Conservation (phyloP, 1,284 basidiomycete genomes). For the Naganishia sp. region DNA sequence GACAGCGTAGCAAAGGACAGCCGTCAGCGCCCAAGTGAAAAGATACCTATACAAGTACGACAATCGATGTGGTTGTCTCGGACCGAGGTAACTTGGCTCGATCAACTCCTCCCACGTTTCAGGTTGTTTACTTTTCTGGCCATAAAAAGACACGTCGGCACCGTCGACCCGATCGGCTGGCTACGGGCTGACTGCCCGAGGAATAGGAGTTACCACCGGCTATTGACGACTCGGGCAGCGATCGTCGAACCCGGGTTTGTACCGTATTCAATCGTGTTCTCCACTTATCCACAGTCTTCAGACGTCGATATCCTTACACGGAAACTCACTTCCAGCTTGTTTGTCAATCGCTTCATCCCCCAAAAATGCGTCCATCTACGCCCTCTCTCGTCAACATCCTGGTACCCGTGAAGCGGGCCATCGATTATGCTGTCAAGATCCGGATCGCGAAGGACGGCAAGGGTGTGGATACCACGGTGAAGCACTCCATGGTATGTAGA, state of each 20-base stretch:
- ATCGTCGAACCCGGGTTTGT: neutral
- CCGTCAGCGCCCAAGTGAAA: neutral
- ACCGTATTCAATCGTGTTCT: neutral
- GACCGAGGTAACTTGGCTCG: neutral
- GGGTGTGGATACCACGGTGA: constrained; percentile 89
- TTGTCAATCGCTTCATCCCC: neutral
- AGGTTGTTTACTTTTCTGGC: constrained; percentile 17
- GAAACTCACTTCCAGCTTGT: neutral
- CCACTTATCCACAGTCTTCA: neutral
- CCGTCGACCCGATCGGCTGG: constrained; percentile 12
- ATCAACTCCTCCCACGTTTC: constrained; percentile 6
- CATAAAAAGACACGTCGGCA: neutral
- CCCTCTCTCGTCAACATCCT: constrained; percentile 77
- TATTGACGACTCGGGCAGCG: constrained; percentile 20
- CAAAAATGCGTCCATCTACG: constrained; percentile 70
- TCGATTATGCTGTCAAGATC: constrained; percentile 67
- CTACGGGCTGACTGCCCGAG: constrained; percentile 7
- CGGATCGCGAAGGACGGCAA: constrained; percentile 88
- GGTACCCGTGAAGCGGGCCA: constrained; percentile 84
- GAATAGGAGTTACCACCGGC: constrained; percentile 16
- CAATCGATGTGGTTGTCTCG: neutral
- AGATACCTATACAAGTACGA: neutral
- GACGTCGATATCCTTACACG: neutral
- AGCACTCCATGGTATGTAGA: constrained; percentile 89
- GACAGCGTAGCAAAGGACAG: too few species aligned